phyloP scores from a whole-genome alignment of 2,329 filamentous ascomycete genomes.

The Trichophyton schoenleinii region DNA sequence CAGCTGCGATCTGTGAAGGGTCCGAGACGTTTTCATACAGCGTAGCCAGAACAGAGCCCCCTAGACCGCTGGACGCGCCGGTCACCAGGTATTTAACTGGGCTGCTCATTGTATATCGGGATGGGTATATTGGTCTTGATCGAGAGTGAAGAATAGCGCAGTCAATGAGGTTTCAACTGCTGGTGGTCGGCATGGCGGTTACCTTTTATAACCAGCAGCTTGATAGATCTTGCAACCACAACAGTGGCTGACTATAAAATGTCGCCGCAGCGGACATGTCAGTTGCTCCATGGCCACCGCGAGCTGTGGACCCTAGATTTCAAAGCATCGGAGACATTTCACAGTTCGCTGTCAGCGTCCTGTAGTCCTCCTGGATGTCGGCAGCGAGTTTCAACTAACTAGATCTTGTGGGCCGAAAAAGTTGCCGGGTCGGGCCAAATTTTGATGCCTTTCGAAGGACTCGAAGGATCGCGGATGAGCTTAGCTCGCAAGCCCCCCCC shows the following conservation, averaged over 20 bases:
- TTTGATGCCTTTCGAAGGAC: background rate
- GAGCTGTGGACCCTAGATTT: background rate
- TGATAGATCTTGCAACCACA: too few relatives aligned
- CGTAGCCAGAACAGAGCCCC: conserved; percentile 23
- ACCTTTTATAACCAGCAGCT: background rate
- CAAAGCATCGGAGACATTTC: background rate
- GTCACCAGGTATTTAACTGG: conserved; percentile 27
- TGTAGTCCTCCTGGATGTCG: background rate
- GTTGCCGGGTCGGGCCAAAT: background rate
- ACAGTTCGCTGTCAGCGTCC: background rate
- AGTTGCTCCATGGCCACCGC: background rate
- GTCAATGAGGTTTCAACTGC: background rate
- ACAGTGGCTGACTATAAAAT: background rate
- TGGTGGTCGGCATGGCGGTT: background rate
- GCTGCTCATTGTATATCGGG: background rate
- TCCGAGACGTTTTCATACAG: conserved; percentile 25
- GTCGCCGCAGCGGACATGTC: background rate
- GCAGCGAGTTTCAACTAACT: background rate
- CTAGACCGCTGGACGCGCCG: conserved; percentile 28
- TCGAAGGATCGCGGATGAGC: too few relatives aligned
- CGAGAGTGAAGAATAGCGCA: background rate
- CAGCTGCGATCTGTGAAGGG: conserved; percentile 37
- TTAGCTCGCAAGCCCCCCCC: too few relatives aligned
- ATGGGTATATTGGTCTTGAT: background rate
- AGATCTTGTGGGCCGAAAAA: background rate